Conservation (phyloP, 75 land plant genomes). For the Pinus albicaulis region DNA sequence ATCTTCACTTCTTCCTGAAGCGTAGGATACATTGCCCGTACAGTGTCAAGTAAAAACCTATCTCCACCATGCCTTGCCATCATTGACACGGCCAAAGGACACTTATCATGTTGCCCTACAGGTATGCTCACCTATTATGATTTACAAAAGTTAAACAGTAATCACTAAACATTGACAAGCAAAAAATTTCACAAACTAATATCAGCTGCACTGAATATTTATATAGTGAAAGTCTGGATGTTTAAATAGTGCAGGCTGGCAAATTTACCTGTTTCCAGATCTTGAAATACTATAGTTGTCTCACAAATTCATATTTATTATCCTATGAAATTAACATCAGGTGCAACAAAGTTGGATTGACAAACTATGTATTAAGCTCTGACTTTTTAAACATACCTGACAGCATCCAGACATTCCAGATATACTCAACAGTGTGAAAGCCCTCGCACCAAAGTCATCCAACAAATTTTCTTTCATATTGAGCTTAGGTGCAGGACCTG, state of each 20-base stretch:
- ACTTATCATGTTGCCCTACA: constrained; percentile 58
- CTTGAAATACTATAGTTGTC: background rate
- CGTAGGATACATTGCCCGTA: constrained; percentile 37
- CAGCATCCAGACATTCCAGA: constrained; percentile 96
- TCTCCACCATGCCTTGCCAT: constrained; percentile 87
- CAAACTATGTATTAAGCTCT: background rate
- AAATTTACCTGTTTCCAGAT: background rate
- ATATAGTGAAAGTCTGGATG: background rate
- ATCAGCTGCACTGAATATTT: background rate
- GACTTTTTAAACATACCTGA: constrained; percentile 49
- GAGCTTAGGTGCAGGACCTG: constrained; percentile 74
- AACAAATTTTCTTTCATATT: constrained; percentile 49
- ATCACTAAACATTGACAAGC: background rate
- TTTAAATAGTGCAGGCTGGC: background rate
- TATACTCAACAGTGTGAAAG: constrained; percentile 50
- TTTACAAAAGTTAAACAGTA: background rate
- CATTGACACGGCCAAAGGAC: constrained; percentile 80
- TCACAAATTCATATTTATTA: background rate
- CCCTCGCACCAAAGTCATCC: constrained; percentile 48
- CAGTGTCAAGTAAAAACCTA: constrained; percentile 64
- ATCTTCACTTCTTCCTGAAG: constrained; percentile 60
- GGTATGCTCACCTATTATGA: constrained; percentile 69
- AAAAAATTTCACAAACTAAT: background rate
- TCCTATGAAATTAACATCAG: background rate
- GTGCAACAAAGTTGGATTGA: background rate